Conservation (phyloP, 352 stramenopile genomes). For the Pythium aristosporum region DNA sequence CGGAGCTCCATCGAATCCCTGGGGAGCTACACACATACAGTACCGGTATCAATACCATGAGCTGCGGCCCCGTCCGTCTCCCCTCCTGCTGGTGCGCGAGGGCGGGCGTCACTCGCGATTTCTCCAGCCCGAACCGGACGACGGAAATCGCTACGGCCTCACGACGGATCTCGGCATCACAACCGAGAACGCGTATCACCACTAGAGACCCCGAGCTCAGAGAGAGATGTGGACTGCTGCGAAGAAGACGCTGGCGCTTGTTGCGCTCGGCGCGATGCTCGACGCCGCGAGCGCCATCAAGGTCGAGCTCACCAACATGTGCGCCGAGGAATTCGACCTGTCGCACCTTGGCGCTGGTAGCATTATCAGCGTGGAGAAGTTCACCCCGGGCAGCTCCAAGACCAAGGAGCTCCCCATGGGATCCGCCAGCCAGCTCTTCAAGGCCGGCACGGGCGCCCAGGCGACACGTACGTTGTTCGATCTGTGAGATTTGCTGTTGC, state of each 20-base stretch:
- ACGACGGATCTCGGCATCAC: background rate
- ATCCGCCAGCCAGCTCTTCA: slow-evolving; percentile 23
- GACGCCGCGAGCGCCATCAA: slow-evolving; percentile 11
- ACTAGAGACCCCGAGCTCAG: background rate
- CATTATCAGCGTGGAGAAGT: slow-evolving; percentile 18
- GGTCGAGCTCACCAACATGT: slow-evolving; percentile 28
- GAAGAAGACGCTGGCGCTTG: slow-evolving; percentile 11
- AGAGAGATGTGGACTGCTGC: slow-evolving; percentile 13
- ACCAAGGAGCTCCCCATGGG: slow-evolving; percentile 19
- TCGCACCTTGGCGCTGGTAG: slow-evolving; percentile 15
- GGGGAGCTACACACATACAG: too few species aligned
- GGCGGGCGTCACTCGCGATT: slow-evolving; percentile 12
- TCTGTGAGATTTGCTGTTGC: too few species aligned
- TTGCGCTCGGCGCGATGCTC: slow-evolving; percentile 2
- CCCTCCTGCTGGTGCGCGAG: background rate
- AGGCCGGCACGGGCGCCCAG: slow-evolving; percentile 22
- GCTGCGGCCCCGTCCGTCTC: too few species aligned
- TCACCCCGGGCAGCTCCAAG: slow-evolving; percentile 17
- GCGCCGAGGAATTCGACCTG: slow-evolving; percentile 23
- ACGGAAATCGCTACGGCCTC: background rate
- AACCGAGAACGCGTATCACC: slow-evolving; percentile 8
- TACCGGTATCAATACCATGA: too few species aligned
- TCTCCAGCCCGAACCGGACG: background rate
- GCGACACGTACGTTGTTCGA: slow-evolving; percentile 23
- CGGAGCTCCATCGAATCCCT: background rate